Evolutionary conservation across 148 eudicot species (phyloP).

Genomic region (Limonium bicolor): DNA sequence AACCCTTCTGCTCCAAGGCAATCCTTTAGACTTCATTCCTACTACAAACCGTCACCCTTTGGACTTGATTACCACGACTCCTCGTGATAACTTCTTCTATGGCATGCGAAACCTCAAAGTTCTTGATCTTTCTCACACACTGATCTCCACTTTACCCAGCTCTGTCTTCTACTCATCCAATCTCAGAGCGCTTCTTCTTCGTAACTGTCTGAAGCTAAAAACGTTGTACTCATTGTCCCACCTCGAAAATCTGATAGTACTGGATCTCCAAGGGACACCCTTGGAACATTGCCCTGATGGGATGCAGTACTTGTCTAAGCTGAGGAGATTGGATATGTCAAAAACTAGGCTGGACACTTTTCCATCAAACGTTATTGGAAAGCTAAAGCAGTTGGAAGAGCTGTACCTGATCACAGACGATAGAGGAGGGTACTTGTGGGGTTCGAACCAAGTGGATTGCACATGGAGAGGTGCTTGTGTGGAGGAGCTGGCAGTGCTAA

Average conservation of each 20-base stretch:
- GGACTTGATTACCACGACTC: too few species aligned
- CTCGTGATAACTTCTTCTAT: constrained; percentile 12
- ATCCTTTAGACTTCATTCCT: constrained; percentile 12
- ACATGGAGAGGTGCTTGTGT: constrained; percentile 16
- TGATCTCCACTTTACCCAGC: constrained; percentile 13
- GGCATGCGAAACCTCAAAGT: constrained; percentile 11
- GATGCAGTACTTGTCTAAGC: constrained; percentile 4
- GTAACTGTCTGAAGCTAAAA: constrained; percentile 12
- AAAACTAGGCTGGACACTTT: constrained; percentile 8
- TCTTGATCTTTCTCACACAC: constrained; percentile 16
- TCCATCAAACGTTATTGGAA: constrained; percentile 10
- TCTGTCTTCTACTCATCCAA: constrained; percentile 13
- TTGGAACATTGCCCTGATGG: constrained; percentile 18
- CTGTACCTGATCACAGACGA: constrained; percentile 11
- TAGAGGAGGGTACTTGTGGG: constrained; percentile 18
- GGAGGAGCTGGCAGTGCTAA: constrained; percentile 14
- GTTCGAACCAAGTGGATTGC: constrained; percentile 12
- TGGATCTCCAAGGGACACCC: constrained; percentile 14
- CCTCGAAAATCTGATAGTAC: constrained; percentile 5
- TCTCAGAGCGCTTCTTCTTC: constrained; percentile 16
- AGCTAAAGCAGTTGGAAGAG: constrained; percentile 14
- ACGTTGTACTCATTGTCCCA: constrained; percentile 11
- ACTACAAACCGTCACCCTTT: too few species aligned
- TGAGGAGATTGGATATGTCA: constrained; percentile 20
- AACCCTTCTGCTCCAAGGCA: constrained; percentile 14